These are phyloP conservation scores for Zanthoxylum bungeanum DNA, from an alignment of 345 rosid species.

Conservation along the genomic window DNA sequence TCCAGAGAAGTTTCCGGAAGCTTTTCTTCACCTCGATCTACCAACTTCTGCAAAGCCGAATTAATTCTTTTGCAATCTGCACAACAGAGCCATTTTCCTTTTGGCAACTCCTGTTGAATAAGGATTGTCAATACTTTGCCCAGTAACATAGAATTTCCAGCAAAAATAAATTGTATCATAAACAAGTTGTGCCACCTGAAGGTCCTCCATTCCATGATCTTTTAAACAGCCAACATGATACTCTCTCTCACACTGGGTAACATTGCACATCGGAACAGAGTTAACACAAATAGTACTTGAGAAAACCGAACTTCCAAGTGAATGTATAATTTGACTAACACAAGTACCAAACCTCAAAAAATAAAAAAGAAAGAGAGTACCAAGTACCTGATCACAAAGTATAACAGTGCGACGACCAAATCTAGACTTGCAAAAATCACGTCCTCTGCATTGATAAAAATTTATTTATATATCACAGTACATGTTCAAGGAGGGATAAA, in stretches of 20 bases:
- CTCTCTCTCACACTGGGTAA: slow-evolving; percentile 86
- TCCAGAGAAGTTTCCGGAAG: slow-evolving; percentile 54
- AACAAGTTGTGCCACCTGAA: slow-evolving; percentile 48
- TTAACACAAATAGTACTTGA: background rate
- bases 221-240: slow-evolving; percentile 91
- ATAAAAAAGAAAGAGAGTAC: too few species aligned
- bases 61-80: slow-evolving; percentile 49
- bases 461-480: background rate
- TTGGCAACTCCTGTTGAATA: slow-evolving; percentile 71
- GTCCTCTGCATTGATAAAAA: slow-evolving; percentile 50
- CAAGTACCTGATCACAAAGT: slow-evolving; percentile 96
- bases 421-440: slow-evolving; percentile 57
- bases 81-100: slow-evolving; percentile 89
- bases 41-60: slow-evolving; percentile 49
- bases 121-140: slow-evolving; percentile 10
- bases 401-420: slow-evolving; percentile 88
- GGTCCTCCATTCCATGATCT: slow-evolving; percentile 72
- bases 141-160: background rate
- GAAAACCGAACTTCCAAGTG: background rate
- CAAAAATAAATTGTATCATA: slow-evolving; percentile 3
- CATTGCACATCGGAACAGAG: slow-evolving; percentile 5
- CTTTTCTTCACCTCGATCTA: slow-evolving; percentile 65
- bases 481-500: background rate
- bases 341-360: slow-evolving; percentile 82
- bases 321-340: slow-evolving; percentile 7